Evolutionary conservation across 2,329 filamentous ascomycete genomes (phyloP).

Genomic region (Dryadomyces quercus-mongolicae): DNA sequence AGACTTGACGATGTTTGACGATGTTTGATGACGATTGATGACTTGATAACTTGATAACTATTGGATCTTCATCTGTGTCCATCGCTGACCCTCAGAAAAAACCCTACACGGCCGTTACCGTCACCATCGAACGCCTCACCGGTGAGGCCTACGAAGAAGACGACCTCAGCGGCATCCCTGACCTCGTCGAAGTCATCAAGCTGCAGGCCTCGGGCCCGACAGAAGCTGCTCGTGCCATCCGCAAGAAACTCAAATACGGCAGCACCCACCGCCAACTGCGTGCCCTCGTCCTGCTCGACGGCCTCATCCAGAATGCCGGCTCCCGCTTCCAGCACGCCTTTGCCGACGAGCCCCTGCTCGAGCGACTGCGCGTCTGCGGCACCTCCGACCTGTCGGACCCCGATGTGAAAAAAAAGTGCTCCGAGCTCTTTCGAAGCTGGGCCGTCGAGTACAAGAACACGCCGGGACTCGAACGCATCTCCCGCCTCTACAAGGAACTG

Average conservation of each 20-base stretch:
- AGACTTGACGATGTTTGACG: not conserved
- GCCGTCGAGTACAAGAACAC: conserved; percentile 68
- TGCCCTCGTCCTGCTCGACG: conserved; percentile 79
- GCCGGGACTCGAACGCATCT: conserved; percentile 67
- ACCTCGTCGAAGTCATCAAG: conserved; percentile 87
- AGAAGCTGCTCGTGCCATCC: conserved; percentile 81
- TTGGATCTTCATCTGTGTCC: no score
- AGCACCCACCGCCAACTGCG: conserved; percentile 86
- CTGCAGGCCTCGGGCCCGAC: conserved; percentile 76
- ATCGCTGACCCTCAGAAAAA: conserved; percentile 48
- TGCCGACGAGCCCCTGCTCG: conserved; percentile 80
- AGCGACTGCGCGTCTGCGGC: conserved; percentile 78
- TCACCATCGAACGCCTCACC: conserved; percentile 82
- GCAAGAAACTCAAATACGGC: conserved; percentile 98
- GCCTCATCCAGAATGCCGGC: conserved; percentile 88
- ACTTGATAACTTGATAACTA: no score
- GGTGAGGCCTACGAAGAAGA: conserved; percentile 84
- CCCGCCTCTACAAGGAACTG: conserved; percentile 62
- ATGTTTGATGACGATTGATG: not conserved
- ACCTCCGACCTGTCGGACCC: conserved; percentile 75
- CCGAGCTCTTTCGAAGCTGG: conserved; percentile 79
- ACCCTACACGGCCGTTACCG: conserved; percentile 87
- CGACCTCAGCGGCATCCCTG: conserved; percentile 81
- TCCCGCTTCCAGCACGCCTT: conserved; percentile 77
- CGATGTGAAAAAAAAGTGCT: conserved; percentile 79